Base-by-base conservation (phyloP, 345 rosid genomes). In the Firmiana major region DNA sequence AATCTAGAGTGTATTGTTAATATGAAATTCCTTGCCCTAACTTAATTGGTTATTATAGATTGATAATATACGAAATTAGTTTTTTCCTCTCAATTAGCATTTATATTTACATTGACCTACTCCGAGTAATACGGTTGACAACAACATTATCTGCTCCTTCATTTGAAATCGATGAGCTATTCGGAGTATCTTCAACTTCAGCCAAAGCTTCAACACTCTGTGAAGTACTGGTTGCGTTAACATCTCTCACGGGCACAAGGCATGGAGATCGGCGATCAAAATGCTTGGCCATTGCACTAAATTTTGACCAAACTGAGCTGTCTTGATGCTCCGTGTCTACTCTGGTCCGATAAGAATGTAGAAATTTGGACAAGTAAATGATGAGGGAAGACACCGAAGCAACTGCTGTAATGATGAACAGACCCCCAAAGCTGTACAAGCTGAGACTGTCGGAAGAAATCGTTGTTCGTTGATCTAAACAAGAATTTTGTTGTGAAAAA, bases 361-460 rank as follows among this genome's bases (percentile, higher is more conserved):
- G 34, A 22, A 43, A 45, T 9, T 22, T 45, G 0, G 26, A 31
- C 26, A 65, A 3, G 11, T 19, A 83, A 11, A 81, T 2, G 8
- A 84, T 58, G 49, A 88, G 28, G 2, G 92, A 63, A 67, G 63
- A 81, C 31, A 83, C n/a, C 9, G 89, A 69, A 77, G 84, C 83
- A 15, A 74, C 5, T 55, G 83, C 85, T 34, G 83, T 79, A 74
- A 89, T 72, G 79, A 89, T 42, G 75, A 87, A 89, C 1, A 89
- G 80, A 4, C 88, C 90, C 60, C 82, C 79, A 19, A 89, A 85
- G 86, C 83, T 84, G 36, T 77, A 34, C 0, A 86, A 63, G 19
- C 80, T 75, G 1, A 87, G 89, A 57, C 84, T 78, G 55, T 80
- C 77, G 0, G 86, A 78, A 1, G 83, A 77, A 45, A 76, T 79